Evolutionary conservation across 352 stramenopile species (phyloP), one percentile per base, ranked within the genome.

Genomic region (Globisporangium solare): DNA sequence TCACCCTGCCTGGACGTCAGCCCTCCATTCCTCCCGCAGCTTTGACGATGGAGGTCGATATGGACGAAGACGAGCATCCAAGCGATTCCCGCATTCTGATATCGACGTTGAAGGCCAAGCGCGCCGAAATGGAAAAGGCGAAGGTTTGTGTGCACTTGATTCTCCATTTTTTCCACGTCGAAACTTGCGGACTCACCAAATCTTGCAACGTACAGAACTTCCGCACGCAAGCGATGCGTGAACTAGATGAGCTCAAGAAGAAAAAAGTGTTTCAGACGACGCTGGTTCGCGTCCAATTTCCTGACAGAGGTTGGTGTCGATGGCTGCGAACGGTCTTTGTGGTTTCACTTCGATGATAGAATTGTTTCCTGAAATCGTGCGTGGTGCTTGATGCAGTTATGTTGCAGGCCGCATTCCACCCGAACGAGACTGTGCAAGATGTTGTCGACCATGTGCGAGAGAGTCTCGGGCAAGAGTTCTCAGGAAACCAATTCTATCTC

Each of bases 151-250:
- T 6, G 27, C 27, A 35, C 7, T 35, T 35, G 27, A 35, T 35
- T 35, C 27, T 35, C 27, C 27, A 35, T 35, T 35, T 7, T 10
- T 35, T 10, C n/a, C n/a, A 10, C 27, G 7, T 35, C 27, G 27
- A 35, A 35, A 35, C 7, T 35, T 7, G 27, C 10, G 7, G 6
- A 10, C 27, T 35, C 27, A 35, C 27, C 27, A 10, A 35, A 8
- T 11, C 27, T 11, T 35, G 10, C 27, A 11, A 10, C 7, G 7
- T 35, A 35, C 14, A 94, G 83, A 91, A 86, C 27, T 95, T 95
- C 41, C 80, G 79, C 31, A 95, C 86, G 15, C 72, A 86, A 63
- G 84, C 84, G 14, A 95, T 95, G 86, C 86, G 86, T 13, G 84
- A 95, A 32, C 70, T 95, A 4, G 86, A 95, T 24, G 79, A 93